Percentiles rank a stretch among this genome's conserved stretches.
Conservation (phyloP, 1,139 yeast genomes). For the Geotrichum histeridarum region DNA sequence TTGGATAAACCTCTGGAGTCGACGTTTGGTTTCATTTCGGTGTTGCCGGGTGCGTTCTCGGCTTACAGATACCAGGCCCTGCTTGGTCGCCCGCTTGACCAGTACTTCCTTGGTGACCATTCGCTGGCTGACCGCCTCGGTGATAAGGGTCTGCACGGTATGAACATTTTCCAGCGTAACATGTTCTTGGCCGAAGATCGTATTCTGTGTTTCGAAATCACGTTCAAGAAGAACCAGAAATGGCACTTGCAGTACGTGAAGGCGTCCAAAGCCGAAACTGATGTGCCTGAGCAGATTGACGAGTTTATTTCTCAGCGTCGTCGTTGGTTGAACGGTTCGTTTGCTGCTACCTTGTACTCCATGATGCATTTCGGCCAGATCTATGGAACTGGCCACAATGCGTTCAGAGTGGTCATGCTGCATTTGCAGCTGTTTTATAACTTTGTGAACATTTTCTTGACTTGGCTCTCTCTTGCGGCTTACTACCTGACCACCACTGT, state of each 20-base stretch:
- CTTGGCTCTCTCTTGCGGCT: slow-evolving; percentile 81
- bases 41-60: slow-evolving; percentile 88
- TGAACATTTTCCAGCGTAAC: slow-evolving; percentile 77
- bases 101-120: slow-evolving; percentile 90
- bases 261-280: slow-evolving; percentile 90
- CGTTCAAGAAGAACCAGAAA: slow-evolving; percentile 67
- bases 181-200: slow-evolving; percentile 97
- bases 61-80: slow-evolving; percentile 82
- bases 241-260: slow-evolving; percentile 89
- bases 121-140: slow-evolving; percentile 44
- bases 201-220: slow-evolving; percentile 87
- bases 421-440: slow-evolving; percentile 77
- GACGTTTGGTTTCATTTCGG: slow-evolving; percentile 80
- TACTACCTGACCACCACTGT: slow-evolving; percentile 69
- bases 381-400: slow-evolving; percentile 74
- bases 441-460: slow-evolving; percentile 56
- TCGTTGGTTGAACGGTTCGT: slow-evolving; percentile 95
- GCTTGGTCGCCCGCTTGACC: slow-evolving; percentile 73
- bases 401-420: slow-evolving; percentile 62
- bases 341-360: slow-evolving; percentile 88
- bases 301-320: slow-evolving; percentile 89
- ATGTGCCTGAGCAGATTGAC: slow-evolving; percentile 83
- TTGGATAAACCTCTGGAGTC: slow-evolving; percentile 89
- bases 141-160: slow-evolving; percentile 45
- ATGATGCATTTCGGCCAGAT: slow-evolving; percentile 66